phyloP scores from a whole-genome alignment of 1,284 basidiomycete species.

The Malassezia nana region DNA sequence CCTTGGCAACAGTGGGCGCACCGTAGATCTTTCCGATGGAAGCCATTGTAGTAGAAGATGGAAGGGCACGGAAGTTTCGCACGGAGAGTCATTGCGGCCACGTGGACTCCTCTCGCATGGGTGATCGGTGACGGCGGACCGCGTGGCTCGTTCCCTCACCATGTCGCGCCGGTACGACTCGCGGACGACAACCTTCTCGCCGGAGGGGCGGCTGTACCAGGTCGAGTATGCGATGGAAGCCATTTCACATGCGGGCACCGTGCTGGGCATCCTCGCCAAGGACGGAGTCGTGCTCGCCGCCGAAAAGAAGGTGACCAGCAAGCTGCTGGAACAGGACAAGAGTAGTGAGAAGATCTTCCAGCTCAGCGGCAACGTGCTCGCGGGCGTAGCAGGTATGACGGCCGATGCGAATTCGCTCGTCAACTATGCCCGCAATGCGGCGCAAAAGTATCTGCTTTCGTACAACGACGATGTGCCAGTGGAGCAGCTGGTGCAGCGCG shows the following conservation, averaged over 20 bases:
- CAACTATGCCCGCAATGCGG: constrained; percentile 82
- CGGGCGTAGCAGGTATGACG: constrained; percentile 87
- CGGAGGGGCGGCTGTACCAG: constrained; percentile 52
- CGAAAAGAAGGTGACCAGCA: constrained; percentile 98
- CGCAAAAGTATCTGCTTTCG: constrained; percentile 71
- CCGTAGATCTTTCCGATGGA: constrained; percentile 45
- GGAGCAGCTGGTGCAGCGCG: constrained; percentile 79
- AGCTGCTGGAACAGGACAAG: constrained; percentile 78
- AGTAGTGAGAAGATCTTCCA: constrained; percentile 97
- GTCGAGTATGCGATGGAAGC: constrained; percentile 99
- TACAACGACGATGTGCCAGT: constrained; percentile 98
- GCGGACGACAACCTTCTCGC: constrained; percentile 41
- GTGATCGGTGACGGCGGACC: background rate
- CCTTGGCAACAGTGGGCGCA: constrained; percentile 25
- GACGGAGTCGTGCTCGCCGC: constrained; percentile 87
- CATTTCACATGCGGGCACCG: constrained; percentile 91
- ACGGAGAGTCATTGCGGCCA: background rate
- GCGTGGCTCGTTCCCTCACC: constrained; percentile 2
- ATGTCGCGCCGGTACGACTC: constrained; percentile 48
- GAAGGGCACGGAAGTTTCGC: background rate
- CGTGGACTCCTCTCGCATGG: background rate
- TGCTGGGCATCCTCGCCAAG: constrained; percentile 84
- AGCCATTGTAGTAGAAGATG: constrained; percentile 27
- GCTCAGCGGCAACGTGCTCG: constrained; percentile 82
- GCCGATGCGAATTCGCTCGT: constrained; percentile 96